Evolutionary conservation across 2,329 filamentous ascomycete genomes (phyloP).

Genomic region (Laburnicola sp.): DNA sequence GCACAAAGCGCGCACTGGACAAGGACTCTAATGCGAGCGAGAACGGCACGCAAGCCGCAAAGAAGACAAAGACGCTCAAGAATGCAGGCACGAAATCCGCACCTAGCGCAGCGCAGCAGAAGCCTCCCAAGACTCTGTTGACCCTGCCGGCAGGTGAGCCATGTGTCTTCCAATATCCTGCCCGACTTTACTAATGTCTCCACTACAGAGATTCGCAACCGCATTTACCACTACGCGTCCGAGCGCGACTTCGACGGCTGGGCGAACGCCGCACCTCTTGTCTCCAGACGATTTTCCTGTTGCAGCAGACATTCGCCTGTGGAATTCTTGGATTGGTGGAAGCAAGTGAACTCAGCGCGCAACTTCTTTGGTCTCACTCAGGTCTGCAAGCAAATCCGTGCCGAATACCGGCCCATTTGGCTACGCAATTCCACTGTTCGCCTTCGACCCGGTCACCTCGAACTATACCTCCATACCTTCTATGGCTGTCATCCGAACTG

Average conservation of each 20-base stretch:
- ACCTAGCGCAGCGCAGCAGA: not conserved
- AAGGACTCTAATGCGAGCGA: not conserved
- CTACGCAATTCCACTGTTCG: constrained; percentile 4
- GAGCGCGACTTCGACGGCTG: constrained; percentile 6
- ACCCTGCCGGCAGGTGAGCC: not conserved
- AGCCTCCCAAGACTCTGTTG: not conserved
- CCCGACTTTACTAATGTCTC: not conserved
- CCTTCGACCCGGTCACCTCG: not conserved
- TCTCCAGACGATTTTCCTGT: not conserved
- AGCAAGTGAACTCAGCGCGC: constrained; percentile 3
- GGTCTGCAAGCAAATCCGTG: constrained; percentile 7
- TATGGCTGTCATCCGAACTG: not conserved
- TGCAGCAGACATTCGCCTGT: not conserved
- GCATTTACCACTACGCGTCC: constrained; percentile 16
- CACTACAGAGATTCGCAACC: constrained; percentile 19
- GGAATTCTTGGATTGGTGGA: not conserved
- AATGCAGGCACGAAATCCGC: not conserved
- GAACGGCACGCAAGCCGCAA: not conserved
- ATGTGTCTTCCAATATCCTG: not conserved
- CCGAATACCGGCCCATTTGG: constrained; percentile 10
- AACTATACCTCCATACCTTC: not conserved
- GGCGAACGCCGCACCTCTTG: not conserved
- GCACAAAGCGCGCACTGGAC: not conserved
- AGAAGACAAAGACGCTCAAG: not conserved
- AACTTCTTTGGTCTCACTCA: constrained; percentile 8